phyloP scores from a whole-genome alignment of 192 early-diverging fungal genomes.

The Linnemannia elongata region DNA sequence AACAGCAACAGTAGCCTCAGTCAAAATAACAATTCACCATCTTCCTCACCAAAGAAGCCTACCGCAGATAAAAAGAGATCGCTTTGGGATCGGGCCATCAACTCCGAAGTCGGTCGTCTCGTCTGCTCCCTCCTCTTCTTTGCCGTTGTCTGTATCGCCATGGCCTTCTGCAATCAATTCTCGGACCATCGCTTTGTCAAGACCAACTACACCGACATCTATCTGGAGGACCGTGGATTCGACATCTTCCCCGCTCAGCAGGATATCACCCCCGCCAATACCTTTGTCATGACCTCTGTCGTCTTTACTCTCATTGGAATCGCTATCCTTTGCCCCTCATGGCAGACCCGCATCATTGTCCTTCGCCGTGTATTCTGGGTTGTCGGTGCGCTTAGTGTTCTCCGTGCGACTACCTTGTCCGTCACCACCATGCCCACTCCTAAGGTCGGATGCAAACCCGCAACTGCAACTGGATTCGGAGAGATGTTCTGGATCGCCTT shows the following conservation, averaged over 20 bases:
- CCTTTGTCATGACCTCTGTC: constrained; percentile 54
- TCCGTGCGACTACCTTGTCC: constrained; percentile 46
- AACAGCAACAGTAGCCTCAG: neutral
- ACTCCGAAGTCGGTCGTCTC: constrained; percentile 45
- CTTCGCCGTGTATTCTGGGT: constrained; percentile 55
- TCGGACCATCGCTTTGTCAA: constrained; percentile 57
- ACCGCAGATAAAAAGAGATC: neutral
- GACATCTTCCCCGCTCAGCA: constrained; percentile 44
- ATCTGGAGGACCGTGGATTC: constrained; percentile 52
- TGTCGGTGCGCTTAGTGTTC: constrained; percentile 38
- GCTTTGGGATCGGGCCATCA: constrained; percentile 28
- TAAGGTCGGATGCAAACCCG: constrained; percentile 39
- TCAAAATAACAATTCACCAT: neutral
- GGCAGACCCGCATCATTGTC: constrained; percentile 46
- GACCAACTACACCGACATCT: constrained; percentile 30
- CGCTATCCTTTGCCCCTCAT: constrained; percentile 41
- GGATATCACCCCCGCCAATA: constrained; percentile 45
- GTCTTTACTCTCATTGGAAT: constrained; percentile 51
- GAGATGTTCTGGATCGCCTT: constrained; percentile 51
- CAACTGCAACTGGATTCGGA: constrained; percentile 23
- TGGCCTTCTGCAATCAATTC: constrained; percentile 58
- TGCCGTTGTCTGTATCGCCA: constrained; percentile 39
- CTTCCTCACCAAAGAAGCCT: neutral
- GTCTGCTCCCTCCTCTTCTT: constrained; percentile 29
- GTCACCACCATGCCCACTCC: constrained; percentile 60